Conservation (phyloP, 129 eudicot species). For the Pulicaria dysenterica region DNA sequence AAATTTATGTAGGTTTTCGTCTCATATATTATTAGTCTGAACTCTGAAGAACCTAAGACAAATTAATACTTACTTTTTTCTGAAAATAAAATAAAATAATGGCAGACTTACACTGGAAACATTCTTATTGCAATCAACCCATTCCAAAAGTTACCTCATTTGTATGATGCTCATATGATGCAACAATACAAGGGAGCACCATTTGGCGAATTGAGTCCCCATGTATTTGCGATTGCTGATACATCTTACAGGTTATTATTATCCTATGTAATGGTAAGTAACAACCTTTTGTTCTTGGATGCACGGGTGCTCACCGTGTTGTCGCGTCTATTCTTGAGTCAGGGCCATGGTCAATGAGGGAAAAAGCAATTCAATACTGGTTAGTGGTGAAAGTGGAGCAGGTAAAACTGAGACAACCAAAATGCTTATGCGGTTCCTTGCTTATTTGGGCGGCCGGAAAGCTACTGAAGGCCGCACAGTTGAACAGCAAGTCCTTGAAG, state of each 20-base stretch:
- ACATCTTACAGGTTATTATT: slow-evolving; percentile 78
- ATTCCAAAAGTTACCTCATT: slow-evolving; percentile 91
- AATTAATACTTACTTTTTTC: slow-evolving; percentile 11
- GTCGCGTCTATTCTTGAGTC: slow-evolving; percentile 25
- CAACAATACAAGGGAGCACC: slow-evolving; percentile 99
- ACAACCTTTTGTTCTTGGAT: slow-evolving; percentile 8
- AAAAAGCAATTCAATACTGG: slow-evolving; percentile 94
- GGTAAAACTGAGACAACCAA: slow-evolving; percentile 99
- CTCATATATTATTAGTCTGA: neutral
- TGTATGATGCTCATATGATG: slow-evolving; percentile 92
- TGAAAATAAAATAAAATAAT: neutral
- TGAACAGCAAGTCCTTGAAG: slow-evolving; percentile 99
- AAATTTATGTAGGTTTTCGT: slow-evolving; percentile 77
- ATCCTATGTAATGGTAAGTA: slow-evolving; percentile 6
- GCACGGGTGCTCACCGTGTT: slow-evolving; percentile 15
- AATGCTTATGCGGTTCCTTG: slow-evolving; percentile 98
- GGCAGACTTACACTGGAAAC: slow-evolving; percentile 98
- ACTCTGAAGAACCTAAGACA: neutral
- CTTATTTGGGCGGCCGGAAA: slow-evolving; percentile 92
- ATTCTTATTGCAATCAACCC: slow-evolving; percentile 97
- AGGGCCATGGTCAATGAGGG: slow-evolving; percentile 96
- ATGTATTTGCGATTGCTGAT: slow-evolving; percentile 98
- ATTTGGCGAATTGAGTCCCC: slow-evolving; percentile 95
- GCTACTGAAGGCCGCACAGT: slow-evolving; percentile 99
- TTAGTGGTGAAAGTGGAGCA: slow-evolving; percentile 99